Evolutionary conservation across 805 yeast species (phyloP), one percentile per base, ranked within the genome.

Genomic region (Wickerhamomyces hampshirensis): DNA sequence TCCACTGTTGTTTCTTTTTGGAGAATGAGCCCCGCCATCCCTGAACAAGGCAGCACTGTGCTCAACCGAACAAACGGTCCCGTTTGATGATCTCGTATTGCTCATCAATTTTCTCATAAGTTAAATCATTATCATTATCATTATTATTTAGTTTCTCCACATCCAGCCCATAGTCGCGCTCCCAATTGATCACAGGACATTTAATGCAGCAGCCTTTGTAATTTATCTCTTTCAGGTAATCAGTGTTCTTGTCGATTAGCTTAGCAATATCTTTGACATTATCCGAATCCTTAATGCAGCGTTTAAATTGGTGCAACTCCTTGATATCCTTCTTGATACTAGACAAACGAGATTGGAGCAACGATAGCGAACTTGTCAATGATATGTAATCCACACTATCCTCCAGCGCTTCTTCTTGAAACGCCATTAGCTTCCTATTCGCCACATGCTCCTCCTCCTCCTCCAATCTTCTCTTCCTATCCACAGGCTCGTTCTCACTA

Each of bases 111-210:
- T 35, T 40, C 11, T 44, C 46, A 19, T 44, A 33, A 28, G 37
- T 38, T 19, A 27, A 34, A 4, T 35, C 36, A 16, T 38, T 28
- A 16, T 37, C 39, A 24, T 26, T 8, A 12, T 33, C 39, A 23
- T 18, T 33, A 3, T 33, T 28, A 7, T 42, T 43, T 14, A 40
- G 18, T 13, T 37, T 31, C 9, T 42, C 38, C 14, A 51, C 12
- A 14, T 50, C 50, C 6, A 53, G 30, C 4, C 46, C 55, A 26
- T 44, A 53, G n/a, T 50, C 51, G 4, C 41, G 21, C 10, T 43
- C 38, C 59, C 59, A 54, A 26, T 48, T 36, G 13, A 54, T 37
- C 6, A 31, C 36, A 2, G 59, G 59, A 31, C 54, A 48, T 32
- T 50, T 52, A 15, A 50, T 41, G 19, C 17, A 35, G 18, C 37